Percentiles rank a stretch among this genome's conserved stretches.
Evolutionary conservation across 768 basidiomycete genomes (phyloP).

Genomic region (Hirschioporus abietinus): DNA sequence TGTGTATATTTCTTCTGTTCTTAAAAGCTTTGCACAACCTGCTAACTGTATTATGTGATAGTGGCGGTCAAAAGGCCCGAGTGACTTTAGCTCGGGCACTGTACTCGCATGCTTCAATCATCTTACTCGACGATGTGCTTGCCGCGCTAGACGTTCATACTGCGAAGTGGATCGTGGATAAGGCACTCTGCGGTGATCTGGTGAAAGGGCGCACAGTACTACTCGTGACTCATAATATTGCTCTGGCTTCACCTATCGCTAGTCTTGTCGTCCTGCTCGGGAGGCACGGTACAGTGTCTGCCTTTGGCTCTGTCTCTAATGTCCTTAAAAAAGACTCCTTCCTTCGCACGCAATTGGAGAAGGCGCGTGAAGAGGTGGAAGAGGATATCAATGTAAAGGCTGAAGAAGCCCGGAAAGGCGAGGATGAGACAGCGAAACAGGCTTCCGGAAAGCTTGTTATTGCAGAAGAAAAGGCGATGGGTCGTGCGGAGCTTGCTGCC

Average conservation of each 20-base stretch:
- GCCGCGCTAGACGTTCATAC: conserved; percentile 39
- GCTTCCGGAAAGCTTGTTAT: conserved; percentile 55
- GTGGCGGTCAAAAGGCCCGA: conserved; percentile 39
- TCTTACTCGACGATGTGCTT: conserved; percentile 36
- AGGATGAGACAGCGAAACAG: conserved; percentile 16
- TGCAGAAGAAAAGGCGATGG: conserved; percentile 57
- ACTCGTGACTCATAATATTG: conserved; percentile 30
- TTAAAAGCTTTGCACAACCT: neutral
- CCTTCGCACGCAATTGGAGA: conserved; percentile 18
- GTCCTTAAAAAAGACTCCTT: conserved; percentile 36
- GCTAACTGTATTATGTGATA: conserved; percentile 7
- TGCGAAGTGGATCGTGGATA: conserved; percentile 35
- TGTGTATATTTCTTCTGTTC: neutral
- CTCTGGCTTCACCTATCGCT: conserved; percentile 20
- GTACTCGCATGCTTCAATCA: conserved; percentile 28
- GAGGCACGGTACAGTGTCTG: conserved; percentile 46
- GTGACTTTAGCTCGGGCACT: conserved; percentile 35
- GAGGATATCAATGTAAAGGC: conserved; percentile 16
- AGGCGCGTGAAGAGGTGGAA: conserved; percentile 19
- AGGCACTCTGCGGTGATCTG: conserved; percentile 30
- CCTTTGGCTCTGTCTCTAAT: conserved; percentile 43
- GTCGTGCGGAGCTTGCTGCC: conserved; percentile 50
- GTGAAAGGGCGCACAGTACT: conserved; percentile 32
- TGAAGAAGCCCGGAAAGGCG: conserved; percentile 16
- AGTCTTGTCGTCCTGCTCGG: conserved; percentile 33